Conservation (phyloP, 2,329 filamentous ascomycete genomes). For the Zopfia rhizophila region DNA sequence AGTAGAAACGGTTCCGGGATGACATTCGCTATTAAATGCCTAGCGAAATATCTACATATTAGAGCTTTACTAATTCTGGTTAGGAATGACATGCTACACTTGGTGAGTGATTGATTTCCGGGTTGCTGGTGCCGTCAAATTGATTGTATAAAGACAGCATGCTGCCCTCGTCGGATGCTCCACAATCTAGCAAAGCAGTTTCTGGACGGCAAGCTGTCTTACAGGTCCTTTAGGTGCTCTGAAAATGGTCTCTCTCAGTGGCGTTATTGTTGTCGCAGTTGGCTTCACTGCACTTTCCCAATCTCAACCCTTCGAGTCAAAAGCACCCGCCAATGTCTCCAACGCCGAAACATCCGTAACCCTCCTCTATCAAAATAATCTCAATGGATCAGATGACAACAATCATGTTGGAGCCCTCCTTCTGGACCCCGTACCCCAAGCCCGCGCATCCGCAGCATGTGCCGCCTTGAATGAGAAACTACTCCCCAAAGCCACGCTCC, state of each 20-base stretch:
- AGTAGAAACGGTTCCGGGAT: conserved; percentile 27
- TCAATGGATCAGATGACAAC: conserved; percentile 63
- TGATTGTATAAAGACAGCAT: conserved; percentile 17
- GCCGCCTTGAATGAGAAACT: conserved; percentile 60
- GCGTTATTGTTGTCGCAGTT: conserved; percentile 32
- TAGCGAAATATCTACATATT: conserved; percentile 34
- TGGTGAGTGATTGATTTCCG: conserved; percentile 27
- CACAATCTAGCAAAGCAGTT: neutral
- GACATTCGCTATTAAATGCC: conserved; percentile 33
- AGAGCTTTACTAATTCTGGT: conserved; percentile 22
- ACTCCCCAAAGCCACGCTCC: conserved; percentile 54
- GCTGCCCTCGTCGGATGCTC: conserved; percentile 1
- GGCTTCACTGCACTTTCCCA: conserved; percentile 29
- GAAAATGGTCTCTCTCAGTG: conserved; percentile 35
- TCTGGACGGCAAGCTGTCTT: conserved; percentile 9
- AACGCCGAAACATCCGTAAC: conserved; percentile 58
- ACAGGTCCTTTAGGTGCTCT: conserved; percentile 4
- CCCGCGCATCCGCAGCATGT: conserved; percentile 57
- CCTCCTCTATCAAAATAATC: conserved; percentile 65
- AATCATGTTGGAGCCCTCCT: conserved; percentile 65
- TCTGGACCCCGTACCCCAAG: conserved; percentile 55
- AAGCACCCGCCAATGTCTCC: conserved; percentile 23
- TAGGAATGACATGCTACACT: conserved; percentile 28
- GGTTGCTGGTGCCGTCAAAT: conserved; percentile 33
- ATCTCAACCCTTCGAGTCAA: conserved; percentile 31